Evolutionary conservation across 1,284 basidiomycete genomes (phyloP), one percentile per base, ranked within the genome.

Genomic region (Austropuccinia psidii): DNA sequence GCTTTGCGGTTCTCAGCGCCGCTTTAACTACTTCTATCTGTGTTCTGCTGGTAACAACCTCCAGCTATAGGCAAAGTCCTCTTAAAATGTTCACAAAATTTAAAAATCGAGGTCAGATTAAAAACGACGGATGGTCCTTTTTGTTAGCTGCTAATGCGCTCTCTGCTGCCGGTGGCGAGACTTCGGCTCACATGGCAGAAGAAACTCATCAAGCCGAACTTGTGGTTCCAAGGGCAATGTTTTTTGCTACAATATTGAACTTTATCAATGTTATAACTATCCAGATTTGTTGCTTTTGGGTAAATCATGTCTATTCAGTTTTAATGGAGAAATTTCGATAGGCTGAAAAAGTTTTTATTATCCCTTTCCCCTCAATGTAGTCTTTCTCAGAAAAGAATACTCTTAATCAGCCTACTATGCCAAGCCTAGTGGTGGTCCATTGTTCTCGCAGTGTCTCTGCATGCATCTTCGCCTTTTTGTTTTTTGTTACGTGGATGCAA

Each of bases 391-490:
- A 65, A 33, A 4, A 19, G 9, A 65, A 50, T 37, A 65, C 24
- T 17, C 47, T 65, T 11, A 17, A 65, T 47, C 62, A 65, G 50
- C 41, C 45, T 13, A 5, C 62, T 33, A 65, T 65, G 62, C 62
- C 31, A 35, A 49, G 62, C 31, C 60, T 70, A 29, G 55, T 70
- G 21, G 33, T 61, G 21, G 29, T 47, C 3, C 68, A 70, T 70
- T 70, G 68, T 31, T 58, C 68, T 29, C 54, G 55, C 9, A 37
- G 54, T 17, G 68, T 21, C 27, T 55, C 68, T 21, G 37, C 47
- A 19, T 70, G 54, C n/a, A 61, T 70, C 29, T 70, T 70, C 37
- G 49, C 27, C 68, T 70, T 39, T 43, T 41, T 70, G 29, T 47
- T 70, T 19, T n/a, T 70, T 8, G 43, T 60, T 15, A 60, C 35